A percentile compares a stretch with the other conserved stretches of the same genome.
Conservation (phyloP, 2,329 filamentous ascomycete genomes). For the Trichoderma asperellum region DNA sequence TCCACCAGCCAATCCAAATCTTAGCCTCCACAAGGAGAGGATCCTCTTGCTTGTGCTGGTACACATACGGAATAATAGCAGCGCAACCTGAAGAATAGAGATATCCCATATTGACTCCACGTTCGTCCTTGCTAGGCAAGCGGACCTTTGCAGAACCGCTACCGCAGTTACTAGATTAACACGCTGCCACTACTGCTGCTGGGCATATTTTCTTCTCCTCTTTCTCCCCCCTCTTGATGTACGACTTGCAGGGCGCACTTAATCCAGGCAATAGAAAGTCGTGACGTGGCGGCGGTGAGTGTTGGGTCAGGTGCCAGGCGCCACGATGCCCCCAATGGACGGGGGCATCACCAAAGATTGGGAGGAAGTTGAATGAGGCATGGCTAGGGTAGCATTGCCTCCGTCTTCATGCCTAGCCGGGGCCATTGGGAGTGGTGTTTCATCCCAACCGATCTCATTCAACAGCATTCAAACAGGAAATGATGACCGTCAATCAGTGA, state of each 20-base stretch:
- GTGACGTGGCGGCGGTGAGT: slow-evolving; percentile 30
- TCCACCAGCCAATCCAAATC: neutral
- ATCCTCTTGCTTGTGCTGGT: neutral
- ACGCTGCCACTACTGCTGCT: slow-evolving; percentile 18
- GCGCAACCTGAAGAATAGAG: neutral
- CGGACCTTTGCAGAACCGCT: neutral
- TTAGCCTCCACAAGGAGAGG: slow-evolving; percentile 1
- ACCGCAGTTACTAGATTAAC: neutral
- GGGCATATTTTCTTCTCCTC: slow-evolving; percentile 6
- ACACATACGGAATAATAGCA: neutral
- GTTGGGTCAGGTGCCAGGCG: slow-evolving; percentile 22
- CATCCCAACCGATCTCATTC: neutral
- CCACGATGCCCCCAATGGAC: slow-evolving; percentile 13
- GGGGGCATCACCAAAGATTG: slow-evolving; percentile 18
- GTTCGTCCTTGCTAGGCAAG: slow-evolving; percentile 17
- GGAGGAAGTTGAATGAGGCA: slow-evolving; percentile 10
- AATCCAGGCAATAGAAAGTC: slow-evolving; percentile 13
- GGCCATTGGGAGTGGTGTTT: slow-evolving; percentile 15
- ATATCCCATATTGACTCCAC: slow-evolving; percentile 9
- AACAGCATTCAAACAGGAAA: neutral
- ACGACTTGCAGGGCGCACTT: slow-evolving; percentile 8
- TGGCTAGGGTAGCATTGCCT: slow-evolving; percentile 25
- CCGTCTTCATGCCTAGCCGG: slow-evolving; percentile 21
- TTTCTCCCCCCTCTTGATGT: slow-evolving; percentile 8
- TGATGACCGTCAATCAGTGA: neutral